Percentiles rank a stretch among this genome's conserved stretches.
These are phyloP conservation scores for Alternaria consortialis DNA, from an alignment of 2,329 filamentous ascomycete species.

Conservation along the genomic window DNA sequence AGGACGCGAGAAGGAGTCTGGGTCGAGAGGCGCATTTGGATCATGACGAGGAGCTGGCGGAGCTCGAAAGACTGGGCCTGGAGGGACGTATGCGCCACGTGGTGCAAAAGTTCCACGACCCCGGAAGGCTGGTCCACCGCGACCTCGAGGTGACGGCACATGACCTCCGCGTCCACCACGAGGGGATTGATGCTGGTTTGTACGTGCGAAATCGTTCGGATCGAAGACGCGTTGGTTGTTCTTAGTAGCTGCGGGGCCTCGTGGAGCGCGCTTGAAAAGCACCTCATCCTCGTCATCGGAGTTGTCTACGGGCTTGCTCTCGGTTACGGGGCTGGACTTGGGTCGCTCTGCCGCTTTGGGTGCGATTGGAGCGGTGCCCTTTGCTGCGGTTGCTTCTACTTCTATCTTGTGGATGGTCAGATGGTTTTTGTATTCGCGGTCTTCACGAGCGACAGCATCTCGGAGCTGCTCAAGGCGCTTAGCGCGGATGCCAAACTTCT, in stretches of 20 bases:
- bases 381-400: constrained; percentile 33
- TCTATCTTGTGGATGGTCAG: constrained; percentile 51
- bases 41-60: constrained; percentile 43
- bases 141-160: constrained; percentile 32
- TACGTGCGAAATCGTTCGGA: constrained; percentile 59
- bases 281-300: constrained; percentile 53
- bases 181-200: constrained; percentile 39
- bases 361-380: constrained; percentile 23
- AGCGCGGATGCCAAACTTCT: constrained; percentile 60
- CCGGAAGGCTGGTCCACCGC: constrained; percentile 34
- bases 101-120: constrained; percentile 42
- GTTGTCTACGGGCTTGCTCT: constrained; percentile 30
- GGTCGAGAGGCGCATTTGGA: constrained; percentile 51
- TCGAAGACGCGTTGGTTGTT: constrained; percentile 54
- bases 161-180: constrained; percentile 46
- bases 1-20: constrained; percentile 52
- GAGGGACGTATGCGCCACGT: constrained; percentile 44
- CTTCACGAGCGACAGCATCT: constrained; percentile 59
- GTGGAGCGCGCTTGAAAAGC: constrained; percentile 50
- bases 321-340: constrained; percentile 36
- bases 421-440: constrained; percentile 57
- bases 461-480: constrained; percentile 61
- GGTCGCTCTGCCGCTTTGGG: constrained; percentile 34
- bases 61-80: constrained; percentile 37
- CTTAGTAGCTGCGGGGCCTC: constrained; percentile 42